These are phyloP conservation scores for Microsporum ferrugineum DNA, from an alignment of 2,329 filamentous ascomycete species.

Conservation along the genomic window DNA sequence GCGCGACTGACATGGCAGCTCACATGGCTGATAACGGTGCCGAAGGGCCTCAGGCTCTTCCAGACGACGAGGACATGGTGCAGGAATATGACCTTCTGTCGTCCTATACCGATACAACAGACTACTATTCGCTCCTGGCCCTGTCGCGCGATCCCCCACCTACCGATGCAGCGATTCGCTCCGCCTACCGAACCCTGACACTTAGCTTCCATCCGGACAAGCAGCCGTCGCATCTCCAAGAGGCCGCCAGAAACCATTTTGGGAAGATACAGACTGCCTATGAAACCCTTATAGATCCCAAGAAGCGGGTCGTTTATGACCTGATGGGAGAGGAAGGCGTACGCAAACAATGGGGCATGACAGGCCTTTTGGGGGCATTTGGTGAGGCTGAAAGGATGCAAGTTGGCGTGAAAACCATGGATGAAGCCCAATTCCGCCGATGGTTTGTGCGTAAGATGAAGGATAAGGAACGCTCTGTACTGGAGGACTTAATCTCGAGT, in stretches of 20 bases:
- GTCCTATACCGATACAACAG: constrained; percentile 15
- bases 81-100: constrained; percentile 10
- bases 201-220: constrained; percentile 38
- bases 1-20: not conserved
- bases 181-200: constrained; percentile 34
- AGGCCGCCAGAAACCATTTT: constrained; percentile 30
- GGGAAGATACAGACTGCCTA: constrained; percentile 32
- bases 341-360: constrained; percentile 24
- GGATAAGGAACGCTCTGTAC: constrained; percentile 25
- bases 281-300: constrained; percentile 31
- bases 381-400: constrained; percentile 23
- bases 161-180: constrained; percentile 31
- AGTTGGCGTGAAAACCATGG: constrained; percentile 30
- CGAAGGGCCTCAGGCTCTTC: not conserved
- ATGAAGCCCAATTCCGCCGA: constrained; percentile 28
- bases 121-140: constrained; percentile 35
- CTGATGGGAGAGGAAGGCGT: constrained; percentile 32
- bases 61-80: constrained; percentile 3
- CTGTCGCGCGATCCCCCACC: constrained; percentile 31
- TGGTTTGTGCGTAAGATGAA: constrained; percentile 35
- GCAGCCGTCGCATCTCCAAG: constrained; percentile 29
- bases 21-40: not conserved
- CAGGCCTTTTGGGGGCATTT: constrained; percentile 24
- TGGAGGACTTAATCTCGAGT: constrained; percentile 29
- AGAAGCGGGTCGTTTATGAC: constrained; percentile 35